Evolutionary conservation across 2,329 filamentous ascomycete genomes (phyloP), one percentile per base, ranked within the genome.

Genomic region (Pseudocercospora macadamiae): DNA sequence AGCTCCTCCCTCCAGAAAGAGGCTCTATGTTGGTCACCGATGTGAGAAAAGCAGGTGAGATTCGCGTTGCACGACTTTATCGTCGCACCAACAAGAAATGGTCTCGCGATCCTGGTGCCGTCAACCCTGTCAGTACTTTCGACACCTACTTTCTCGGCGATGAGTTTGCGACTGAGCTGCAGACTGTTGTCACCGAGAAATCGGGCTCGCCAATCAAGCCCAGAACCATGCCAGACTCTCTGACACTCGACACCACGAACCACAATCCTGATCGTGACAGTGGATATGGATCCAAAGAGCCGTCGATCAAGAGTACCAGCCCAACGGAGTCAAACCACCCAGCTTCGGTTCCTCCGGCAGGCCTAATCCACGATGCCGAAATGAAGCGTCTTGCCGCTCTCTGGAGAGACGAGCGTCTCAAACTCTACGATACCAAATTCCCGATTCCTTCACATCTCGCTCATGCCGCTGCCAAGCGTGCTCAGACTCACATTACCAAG

Each of bases 401-500:
- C 12, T 63, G 54, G 51, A 21, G 37, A 5, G 61, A 59, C 4
- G 32, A 55, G 2, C n/a, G 30, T 12, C 48, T 63, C 8, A 42
- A 32, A 14, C 58, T 63, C 10, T n/a, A 52, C 42, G 37, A 52
- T 34, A 57, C 51, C 19, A 61, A 63, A 37, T 61, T 48, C 45
- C 58, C 61, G 9, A 36, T 63, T 18, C 39, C 48, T 23, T 61
- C 58, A 4, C 48, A 63, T 32, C 58, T 63, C 12, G 61, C 61
- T 10, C 55, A 54, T 3, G 21, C 45, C 3, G 61, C 55, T 23
- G 23, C 36, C 14, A 57, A 61, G 39, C 44, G 60, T 5, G 60
- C 63, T 8, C n/a, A 48, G 9, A n/a, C 59, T 19, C 55, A 61
- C 7, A 36, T 63, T 25, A 16, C 10, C 23, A 8, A n/a, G 37